Percentiles rank a stretch among this genome's conserved stretches.
These are phyloP conservation scores for Erysiphe pulchra DNA, from an alignment of 2,329 filamentous ascomycete genomes.

Conservation along the genomic window DNA sequence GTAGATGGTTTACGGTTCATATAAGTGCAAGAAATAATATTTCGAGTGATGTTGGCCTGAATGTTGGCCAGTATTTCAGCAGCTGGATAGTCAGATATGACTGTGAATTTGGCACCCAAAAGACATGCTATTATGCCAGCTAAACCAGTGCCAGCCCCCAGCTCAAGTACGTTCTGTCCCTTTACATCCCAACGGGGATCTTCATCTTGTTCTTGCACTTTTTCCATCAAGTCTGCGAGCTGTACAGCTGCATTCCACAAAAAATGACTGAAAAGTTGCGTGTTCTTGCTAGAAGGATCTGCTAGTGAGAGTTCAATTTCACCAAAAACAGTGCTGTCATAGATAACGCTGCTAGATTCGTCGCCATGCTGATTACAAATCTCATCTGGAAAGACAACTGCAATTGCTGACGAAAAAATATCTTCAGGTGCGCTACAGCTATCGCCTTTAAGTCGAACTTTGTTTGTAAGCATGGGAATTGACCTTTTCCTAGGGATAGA, in stretches of 20 bases:
- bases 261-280: constrained; percentile 42
- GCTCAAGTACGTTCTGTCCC: constrained; percentile 24
- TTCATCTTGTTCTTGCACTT: constrained; percentile 4
- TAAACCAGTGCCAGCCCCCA: constrained; percentile 38
- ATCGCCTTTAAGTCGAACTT: constrained; percentile 18
- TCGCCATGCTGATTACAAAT: constrained; percentile 27
- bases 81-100: constrained; percentile 44
- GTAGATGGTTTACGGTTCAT: background rate
- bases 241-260: constrained; percentile 42
- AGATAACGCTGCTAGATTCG: constrained; percentile 26
- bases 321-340: constrained; percentile 22
- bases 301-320: constrained; percentile 8
- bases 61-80: constrained; percentile 32
- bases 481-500: no score
- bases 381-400: constrained; percentile 43
- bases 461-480: constrained; percentile 20
- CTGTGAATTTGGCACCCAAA: constrained; percentile 23
- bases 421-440: constrained; percentile 25
- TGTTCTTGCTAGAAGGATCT: constrained; percentile 24
- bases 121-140: constrained; percentile 24
- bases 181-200: constrained; percentile 4
- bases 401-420: constrained; percentile 30
- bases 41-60: constrained; percentile 26
- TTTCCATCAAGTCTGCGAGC: constrained; percentile 28
- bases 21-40: constrained; percentile 13